phyloP scores from a whole-genome alignment of 257 asterid genomes.

The Ehretia macrophylla region DNA sequence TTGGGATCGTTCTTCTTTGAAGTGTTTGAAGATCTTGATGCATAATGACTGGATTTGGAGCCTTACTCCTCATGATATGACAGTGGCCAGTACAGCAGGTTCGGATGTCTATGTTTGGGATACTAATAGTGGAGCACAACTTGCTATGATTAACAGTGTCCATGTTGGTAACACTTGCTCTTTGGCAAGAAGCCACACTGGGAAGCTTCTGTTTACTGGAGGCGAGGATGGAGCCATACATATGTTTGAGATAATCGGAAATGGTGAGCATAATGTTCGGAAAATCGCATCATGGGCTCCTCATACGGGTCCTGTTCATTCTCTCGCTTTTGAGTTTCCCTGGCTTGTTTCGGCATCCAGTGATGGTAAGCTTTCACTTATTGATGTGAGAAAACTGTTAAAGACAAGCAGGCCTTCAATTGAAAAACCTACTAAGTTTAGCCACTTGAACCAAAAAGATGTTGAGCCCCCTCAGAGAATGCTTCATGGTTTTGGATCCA shows the following conservation, averaged over 20 bases:
- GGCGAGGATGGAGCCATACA: conserved; percentile 92
- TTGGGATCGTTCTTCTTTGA: conserved; percentile 71
- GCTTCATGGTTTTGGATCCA: conserved; percentile 78
- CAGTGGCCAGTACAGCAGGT: conserved; percentile 76
- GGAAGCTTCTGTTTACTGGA: conserved; percentile 80
- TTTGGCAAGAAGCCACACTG: conserved; percentile 78
- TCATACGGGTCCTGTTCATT: conserved; percentile 69
- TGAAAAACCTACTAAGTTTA: conserved; percentile 22
- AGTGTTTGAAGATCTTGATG: conserved; percentile 59
- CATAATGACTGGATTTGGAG: conserved; percentile 98
- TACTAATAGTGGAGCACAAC: conserved; percentile 35
- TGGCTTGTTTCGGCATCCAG: conserved; percentile 90
- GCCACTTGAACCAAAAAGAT: conserved; percentile 10
- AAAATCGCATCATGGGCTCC: conserved; percentile 81
- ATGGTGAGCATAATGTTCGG: conserved; percentile 25
- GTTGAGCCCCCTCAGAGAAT: conserved; percentile 71
- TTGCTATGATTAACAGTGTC: conserved; percentile 32
- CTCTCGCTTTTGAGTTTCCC: conserved; percentile 94
- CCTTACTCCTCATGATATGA: conserved; percentile 72
- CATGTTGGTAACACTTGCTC: conserved; percentile 64
- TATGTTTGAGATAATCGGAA: conserved; percentile 69
- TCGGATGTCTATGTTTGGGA: conserved; percentile 77
- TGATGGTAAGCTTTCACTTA: conserved; percentile 79
- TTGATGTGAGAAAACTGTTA: conserved; percentile 71
- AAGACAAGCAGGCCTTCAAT: conserved; percentile 31